phyloP scores from a whole-genome alignment of 2,329 filamentous ascomycete genomes.

The Aspergillus sp. region DNA sequence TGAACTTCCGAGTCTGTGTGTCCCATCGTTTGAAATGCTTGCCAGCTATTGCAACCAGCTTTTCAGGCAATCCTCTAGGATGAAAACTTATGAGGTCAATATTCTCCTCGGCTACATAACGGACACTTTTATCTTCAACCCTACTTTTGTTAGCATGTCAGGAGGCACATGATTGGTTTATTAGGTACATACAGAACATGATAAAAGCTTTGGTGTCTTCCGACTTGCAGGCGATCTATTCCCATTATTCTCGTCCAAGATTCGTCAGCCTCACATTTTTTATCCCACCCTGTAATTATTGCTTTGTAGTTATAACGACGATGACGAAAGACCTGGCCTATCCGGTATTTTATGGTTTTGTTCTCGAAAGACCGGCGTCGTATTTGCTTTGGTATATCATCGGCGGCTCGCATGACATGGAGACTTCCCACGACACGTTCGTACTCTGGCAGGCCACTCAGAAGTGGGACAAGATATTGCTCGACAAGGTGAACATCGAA shows the following conservation, averaged over 20 bases:
- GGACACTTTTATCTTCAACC: slow-evolving; percentile 58
- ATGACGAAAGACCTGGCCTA: slow-evolving; percentile 82
- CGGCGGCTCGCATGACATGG: slow-evolving; percentile 48
- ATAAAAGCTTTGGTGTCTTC: slow-evolving; percentile 66
- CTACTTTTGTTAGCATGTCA: slow-evolving; percentile 32
- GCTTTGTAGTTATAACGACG: slow-evolving; percentile 70
- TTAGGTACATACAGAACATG: slow-evolving; percentile 59
- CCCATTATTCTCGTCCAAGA: slow-evolving; percentile 57
- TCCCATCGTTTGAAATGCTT: slow-evolving; percentile 88
- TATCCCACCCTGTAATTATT: slow-evolving; percentile 82
- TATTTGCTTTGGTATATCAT: slow-evolving; percentile 47
- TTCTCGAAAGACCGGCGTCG: slow-evolving; percentile 27
- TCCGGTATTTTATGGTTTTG: slow-evolving; percentile 52
- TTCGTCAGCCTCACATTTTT: slow-evolving; percentile 50
- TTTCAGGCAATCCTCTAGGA: slow-evolving; percentile 43
- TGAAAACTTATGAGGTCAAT: slow-evolving; percentile 53
- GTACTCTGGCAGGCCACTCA: slow-evolving; percentile 45
- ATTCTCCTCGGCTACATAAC: slow-evolving; percentile 75
- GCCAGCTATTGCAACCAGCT: slow-evolving; percentile 62
- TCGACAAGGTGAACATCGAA: slow-evolving; percentile 67
- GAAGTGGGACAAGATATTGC: slow-evolving; percentile 58
- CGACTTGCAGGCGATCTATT: slow-evolving; percentile 53
- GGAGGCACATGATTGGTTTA: slow-evolving; percentile 34
- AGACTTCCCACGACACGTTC: slow-evolving; percentile 47
- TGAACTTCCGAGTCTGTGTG: slow-evolving; percentile 54